Evolutionary conservation across 2,329 filamentous ascomycete genomes (phyloP).

Genomic region (Exophiala bonariae): DNA sequence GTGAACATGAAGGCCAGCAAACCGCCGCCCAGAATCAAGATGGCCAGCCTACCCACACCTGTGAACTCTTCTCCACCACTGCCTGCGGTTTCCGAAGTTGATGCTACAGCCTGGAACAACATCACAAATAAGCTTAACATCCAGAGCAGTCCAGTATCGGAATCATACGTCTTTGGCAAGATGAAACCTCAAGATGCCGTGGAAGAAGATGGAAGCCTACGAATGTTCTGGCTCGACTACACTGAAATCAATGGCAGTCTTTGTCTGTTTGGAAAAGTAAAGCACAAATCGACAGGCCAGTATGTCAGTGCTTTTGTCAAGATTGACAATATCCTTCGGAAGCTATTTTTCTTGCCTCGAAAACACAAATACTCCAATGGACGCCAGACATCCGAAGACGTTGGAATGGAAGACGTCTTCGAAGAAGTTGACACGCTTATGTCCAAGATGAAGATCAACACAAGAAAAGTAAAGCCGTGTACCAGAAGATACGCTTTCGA

Average conservation of each 20-base stretch:
- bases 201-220: slow-evolving; percentile 88
- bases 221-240: slow-evolving; percentile 97
- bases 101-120: slow-evolving; percentile 84
- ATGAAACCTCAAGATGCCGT: slow-evolving; percentile 79
- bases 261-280: slow-evolving; percentile 93
- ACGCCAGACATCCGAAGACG: slow-evolving; percentile 70
- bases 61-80: slow-evolving; percentile 69
- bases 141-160: slow-evolving; percentile 70
- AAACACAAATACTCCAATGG: slow-evolving; percentile 60
- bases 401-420: slow-evolving; percentile 88
- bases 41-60: slow-evolving; percentile 68
- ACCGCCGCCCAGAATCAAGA: slow-evolving; percentile 72
- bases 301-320: slow-evolving; percentile 95
- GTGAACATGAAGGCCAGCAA: slow-evolving; percentile 84
- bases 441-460: slow-evolving; percentile 78
- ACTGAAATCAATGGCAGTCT: slow-evolving; percentile 87
- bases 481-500: slow-evolving; percentile 95
- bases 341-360: slow-evolving; percentile 89
- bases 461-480: slow-evolving; percentile 92
- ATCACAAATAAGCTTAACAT: slow-evolving; percentile 79
- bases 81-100: slow-evolving; percentile 63
- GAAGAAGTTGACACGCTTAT: slow-evolving; percentile 85
- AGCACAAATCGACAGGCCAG: slow-evolving; percentile 76
- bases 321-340: slow-evolving; percentile 88
- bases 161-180: slow-evolving; percentile 71